Percentiles rank a stretch among this genome's conserved stretches.
These are phyloP conservation scores for Capronia epimyces DNA, from an alignment of 2,329 filamentous ascomycete species.

Conservation along the genomic window DNA sequence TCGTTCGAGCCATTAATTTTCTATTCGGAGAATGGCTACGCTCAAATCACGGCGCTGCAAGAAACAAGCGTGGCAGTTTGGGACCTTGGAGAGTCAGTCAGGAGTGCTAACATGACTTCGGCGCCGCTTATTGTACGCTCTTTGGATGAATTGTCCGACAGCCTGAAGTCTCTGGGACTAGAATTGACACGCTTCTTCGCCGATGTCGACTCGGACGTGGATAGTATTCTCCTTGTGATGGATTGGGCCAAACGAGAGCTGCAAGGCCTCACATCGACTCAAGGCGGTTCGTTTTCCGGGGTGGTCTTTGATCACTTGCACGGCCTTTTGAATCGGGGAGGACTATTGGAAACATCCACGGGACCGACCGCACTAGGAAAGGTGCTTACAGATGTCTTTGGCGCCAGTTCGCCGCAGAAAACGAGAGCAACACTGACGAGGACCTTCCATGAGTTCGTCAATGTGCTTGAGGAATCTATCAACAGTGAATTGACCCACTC, in stretches of 20 bases:
- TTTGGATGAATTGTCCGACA: conserved; percentile 79
- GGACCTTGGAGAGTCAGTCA: conserved; percentile 87
- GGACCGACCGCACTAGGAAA: conserved; percentile 63
- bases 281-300: conserved; percentile 33
- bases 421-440: conserved; percentile 75
- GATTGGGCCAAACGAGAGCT: conserved; percentile 90
- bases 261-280: conserved; percentile 57
- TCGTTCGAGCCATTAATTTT: conserved; percentile 93
- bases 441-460: conserved; percentile 81
- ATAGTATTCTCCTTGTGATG: conserved; percentile 90
- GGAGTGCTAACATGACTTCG: conserved; percentile 84
- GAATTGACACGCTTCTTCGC: conserved; percentile 91
- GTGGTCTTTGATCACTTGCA: conserved; percentile 78
- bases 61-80: conserved; percentile 90
- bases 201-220: conserved; percentile 87
- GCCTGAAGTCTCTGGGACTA: conserved; percentile 72
- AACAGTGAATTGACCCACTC: conserved; percentile 75
- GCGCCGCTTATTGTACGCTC: conserved; percentile 79
- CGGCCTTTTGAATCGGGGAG: conserved; percentile 60
- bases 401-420: conserved; percentile 72
- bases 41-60: conserved; percentile 80
- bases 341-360: conserved; percentile 37
- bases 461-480: conserved; percentile 83
- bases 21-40: conserved; percentile 83
- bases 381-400: conserved; percentile 68